phyloP scores from a whole-genome alignment of 108 stramenopile genomes.

The Skeletonema marinoi region DNA sequence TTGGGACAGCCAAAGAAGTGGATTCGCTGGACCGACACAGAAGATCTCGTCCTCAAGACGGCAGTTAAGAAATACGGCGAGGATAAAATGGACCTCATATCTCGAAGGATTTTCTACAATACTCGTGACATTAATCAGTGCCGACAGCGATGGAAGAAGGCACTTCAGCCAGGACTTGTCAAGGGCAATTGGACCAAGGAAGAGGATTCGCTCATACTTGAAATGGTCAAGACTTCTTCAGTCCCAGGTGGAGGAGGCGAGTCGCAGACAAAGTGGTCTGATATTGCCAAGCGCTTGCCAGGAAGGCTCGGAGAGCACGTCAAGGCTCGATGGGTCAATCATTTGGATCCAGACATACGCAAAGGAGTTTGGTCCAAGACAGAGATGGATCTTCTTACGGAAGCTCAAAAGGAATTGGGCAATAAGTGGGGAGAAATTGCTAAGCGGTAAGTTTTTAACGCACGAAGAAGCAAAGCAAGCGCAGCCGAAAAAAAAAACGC shows the following conservation, averaged over 20 bases:
- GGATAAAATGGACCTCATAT: slow-evolving; percentile 57
- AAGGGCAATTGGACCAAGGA: slow-evolving; percentile 83
- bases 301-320: slow-evolving; percentile 95
- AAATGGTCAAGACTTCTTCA: slow-evolving; percentile 25
- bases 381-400: slow-evolving; percentile 76
- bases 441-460: slow-evolving; percentile 29
- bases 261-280: slow-evolving; percentile 55
- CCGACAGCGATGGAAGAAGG: slow-evolving; percentile 91
- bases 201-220: slow-evolving; percentile 76
- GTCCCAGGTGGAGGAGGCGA: not conserved
- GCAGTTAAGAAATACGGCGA: slow-evolving; percentile 45
- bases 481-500: too few relatives aligned
- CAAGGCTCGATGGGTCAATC: slow-evolving; percentile 94
- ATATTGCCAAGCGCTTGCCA: slow-evolving; percentile 79
- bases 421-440: slow-evolving; percentile 91
- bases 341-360: slow-evolving; percentile 87
- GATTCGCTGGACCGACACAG: slow-evolving; percentile 41
- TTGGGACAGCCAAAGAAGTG: slow-evolving; percentile 30
- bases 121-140: slow-evolving; percentile 80
- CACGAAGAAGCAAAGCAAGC: too few relatives aligned
- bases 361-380: slow-evolving; percentile 81
- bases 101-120: slow-evolving; percentile 45
- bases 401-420: slow-evolving; percentile 63
- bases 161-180: slow-evolving; percentile 85
- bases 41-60: slow-evolving; percentile 46